Evolutionary conservation across 371 early-diverging fungal genomes (phyloP).

Genomic region (Apophysomyces elegans): DNA sequence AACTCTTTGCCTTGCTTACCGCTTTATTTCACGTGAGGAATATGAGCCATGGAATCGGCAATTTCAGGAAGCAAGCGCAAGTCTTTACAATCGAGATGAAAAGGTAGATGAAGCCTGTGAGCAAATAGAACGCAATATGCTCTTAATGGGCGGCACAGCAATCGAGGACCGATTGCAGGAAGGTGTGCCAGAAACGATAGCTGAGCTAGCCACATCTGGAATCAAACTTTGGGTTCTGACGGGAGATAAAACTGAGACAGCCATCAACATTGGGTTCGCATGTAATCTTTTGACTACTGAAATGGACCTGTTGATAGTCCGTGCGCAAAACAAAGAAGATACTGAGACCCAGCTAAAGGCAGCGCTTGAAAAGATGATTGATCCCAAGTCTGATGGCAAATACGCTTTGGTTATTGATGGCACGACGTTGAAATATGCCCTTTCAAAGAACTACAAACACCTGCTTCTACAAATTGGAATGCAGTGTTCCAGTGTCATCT

Average conservation of each 20-base stretch:
- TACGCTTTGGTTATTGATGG: conserved; percentile 92
- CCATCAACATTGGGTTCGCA: conserved; percentile 93
- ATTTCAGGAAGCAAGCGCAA: conserved; percentile 79
- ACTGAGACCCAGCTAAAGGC: conserved; percentile 50
- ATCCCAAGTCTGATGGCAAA: not conserved
- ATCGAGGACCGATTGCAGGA: conserved; percentile 94
- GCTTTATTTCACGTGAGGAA: conserved; percentile 73
- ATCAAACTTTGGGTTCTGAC: conserved; percentile 98
- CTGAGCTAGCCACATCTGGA: conserved; percentile 84
- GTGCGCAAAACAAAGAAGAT: conserved; percentile 63
- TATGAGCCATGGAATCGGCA: conserved; percentile 80
- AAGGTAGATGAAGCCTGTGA: conserved; percentile 83
- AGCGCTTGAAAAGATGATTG: conserved; percentile 27
- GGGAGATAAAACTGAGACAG: conserved; percentile 99
- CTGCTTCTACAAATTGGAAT: conserved; percentile 70
- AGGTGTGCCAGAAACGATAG: conserved; percentile 94
- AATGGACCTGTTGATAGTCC: conserved; percentile 72
- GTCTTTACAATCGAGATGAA: conserved; percentile 79
- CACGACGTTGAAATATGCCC: conserved; percentile 78
- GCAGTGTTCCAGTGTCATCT: conserved; percentile 76
- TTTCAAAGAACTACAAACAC: conserved; percentile 60
- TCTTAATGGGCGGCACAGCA: conserved; percentile 85
- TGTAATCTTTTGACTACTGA: conserved; percentile 72
- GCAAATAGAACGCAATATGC: conserved; percentile 73
- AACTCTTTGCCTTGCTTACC: conserved; percentile 85